phyloP scores from a whole-genome alignment of 495 filamentous ascomycete genomes.

The Cladorrhinum samala region DNA sequence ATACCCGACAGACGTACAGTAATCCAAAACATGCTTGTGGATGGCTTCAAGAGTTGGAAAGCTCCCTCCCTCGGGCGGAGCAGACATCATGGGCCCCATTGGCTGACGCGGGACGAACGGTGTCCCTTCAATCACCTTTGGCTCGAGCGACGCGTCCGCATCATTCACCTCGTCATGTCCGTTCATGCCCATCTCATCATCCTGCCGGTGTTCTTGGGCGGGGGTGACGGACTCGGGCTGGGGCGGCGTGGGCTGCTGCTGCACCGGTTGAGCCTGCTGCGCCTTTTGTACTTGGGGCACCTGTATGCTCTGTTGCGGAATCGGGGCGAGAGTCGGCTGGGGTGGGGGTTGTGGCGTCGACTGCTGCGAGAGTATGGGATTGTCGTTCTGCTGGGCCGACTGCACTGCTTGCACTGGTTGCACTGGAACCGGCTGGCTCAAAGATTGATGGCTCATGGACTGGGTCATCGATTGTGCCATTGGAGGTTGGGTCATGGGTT shows the following conservation, averaged over 20 bases:
- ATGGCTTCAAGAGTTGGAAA: conserved; percentile 50
- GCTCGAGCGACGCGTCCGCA: conserved; percentile 33
- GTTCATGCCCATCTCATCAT: conserved; percentile 40
- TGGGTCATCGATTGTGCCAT: conserved; percentile 10
- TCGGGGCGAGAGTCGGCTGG: conserved; percentile 22
- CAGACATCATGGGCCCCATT: conserved; percentile 45
- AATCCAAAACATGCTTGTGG: conserved; percentile 45
- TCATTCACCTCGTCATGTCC: conserved; percentile 35
- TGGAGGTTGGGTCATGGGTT: conserved; percentile 21
- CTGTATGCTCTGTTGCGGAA: conserved; percentile 11
- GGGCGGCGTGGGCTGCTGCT: conserved; percentile 30
- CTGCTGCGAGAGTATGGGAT: conserved; percentile 25
- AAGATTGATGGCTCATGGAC: conserved; percentile 16
- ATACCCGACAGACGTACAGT: conserved; percentile 52
- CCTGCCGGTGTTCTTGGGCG: conserved; percentile 29
- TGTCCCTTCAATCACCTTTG: conserved; percentile 38
- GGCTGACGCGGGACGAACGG: conserved; percentile 40
- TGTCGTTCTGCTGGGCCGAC: conserved; percentile 27
- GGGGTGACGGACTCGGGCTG: conserved; percentile 31
- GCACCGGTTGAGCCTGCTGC: conserved; percentile 32
- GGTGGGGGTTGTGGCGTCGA: conserved; percentile 20
- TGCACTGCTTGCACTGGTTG: conserved; percentile 18
- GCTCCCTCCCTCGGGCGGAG: conserved; percentile 49
- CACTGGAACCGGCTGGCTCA: conserved; percentile 10
- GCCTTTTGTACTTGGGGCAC: conserved; percentile 28